These are phyloP conservation scores for Pythium phragmitis DNA, from an alignment of 352 stramenopile species.

Conservation along the genomic window DNA sequence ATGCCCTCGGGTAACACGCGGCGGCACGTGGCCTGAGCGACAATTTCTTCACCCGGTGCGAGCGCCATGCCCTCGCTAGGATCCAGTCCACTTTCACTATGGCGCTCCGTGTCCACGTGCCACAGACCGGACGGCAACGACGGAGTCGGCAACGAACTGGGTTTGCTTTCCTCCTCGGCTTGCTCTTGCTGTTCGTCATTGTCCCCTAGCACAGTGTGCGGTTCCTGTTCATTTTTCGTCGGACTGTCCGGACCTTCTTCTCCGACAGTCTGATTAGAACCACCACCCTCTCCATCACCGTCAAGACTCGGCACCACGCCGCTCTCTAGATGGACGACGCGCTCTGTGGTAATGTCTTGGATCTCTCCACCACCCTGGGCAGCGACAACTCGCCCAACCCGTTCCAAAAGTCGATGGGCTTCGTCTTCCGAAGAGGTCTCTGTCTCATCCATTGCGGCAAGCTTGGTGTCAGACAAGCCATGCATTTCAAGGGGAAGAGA, in stretches of 20 bases:
- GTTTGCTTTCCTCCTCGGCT: background rate
- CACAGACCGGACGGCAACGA: slow-evolving; percentile 20
- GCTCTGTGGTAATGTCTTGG: slow-evolving; percentile 71
- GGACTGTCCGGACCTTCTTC: slow-evolving; percentile 17
- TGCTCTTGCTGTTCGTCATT: slow-evolving; percentile 24
- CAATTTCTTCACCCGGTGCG: slow-evolving; percentile 57
- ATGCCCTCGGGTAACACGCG: slow-evolving; percentile 78
- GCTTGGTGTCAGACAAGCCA: slow-evolving; percentile 3
- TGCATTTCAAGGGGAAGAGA: slow-evolving; percentile 22
- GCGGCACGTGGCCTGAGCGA: slow-evolving; percentile 55
- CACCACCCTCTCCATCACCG: background rate
- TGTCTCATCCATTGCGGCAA: slow-evolving; percentile 3
- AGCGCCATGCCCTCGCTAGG: slow-evolving; percentile 64
- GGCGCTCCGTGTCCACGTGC: slow-evolving; percentile 31
- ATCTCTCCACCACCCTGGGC: slow-evolving; percentile 77
- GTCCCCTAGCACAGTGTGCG: slow-evolving; percentile 6
- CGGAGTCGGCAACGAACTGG: background rate
- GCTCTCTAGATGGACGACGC: slow-evolving; percentile 6
- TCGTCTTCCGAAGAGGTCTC: slow-evolving; percentile 30
- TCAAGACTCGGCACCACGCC: background rate
- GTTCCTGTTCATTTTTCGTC: slow-evolving; percentile 21
- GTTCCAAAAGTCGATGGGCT: slow-evolving; percentile 44
- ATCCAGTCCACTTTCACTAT: slow-evolving; percentile 63
- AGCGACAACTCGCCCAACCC: slow-evolving; percentile 70
- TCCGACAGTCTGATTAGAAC: slow-evolving; percentile 15